Conservation (phyloP, 2,329 filamentous ascomycete species). For the Penicillium brasilianum region DNA sequence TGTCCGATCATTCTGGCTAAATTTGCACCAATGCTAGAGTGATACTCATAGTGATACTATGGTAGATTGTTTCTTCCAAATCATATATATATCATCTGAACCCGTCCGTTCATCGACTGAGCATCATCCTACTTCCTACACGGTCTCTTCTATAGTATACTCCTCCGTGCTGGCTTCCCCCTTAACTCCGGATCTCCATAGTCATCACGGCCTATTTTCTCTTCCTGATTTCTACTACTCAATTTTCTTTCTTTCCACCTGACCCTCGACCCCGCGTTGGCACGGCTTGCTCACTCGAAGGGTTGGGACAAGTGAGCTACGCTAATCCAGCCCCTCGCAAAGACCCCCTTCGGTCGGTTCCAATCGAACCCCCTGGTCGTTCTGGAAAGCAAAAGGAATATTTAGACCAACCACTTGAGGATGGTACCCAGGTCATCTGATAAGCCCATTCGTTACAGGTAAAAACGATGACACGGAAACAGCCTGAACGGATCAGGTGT, state of each 20-base stretch:
- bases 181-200: conserved; percentile 7
- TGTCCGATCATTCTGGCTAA: background rate
- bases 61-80: background rate
- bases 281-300: conserved; percentile 2
- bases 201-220: background rate
- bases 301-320: conserved; percentile 12
- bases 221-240: background rate
- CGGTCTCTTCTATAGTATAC: background rate
- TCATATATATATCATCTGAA: background rate
- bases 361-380: background rate
- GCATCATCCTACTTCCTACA: background rate
- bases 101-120: background rate
- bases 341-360: conserved; percentile 3
- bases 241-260: conserved; percentile 3
- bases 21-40: background rate
- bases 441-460: conserved; percentile 14
- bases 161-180: background rate
- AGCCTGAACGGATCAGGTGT: conserved; percentile 23
- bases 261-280: conserved; percentile 9
- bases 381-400: conserved; percentile 5
- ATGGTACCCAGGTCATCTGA: conserved; percentile 23
- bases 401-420: background rate
- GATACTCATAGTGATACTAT: too few relatives aligned
- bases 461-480: conserved; percentile 16
- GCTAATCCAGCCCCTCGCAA: background rate